Evolutionary conservation across 306 rosid species (phyloP).

Genomic region (Notholithocarpus densiflorus): DNA sequence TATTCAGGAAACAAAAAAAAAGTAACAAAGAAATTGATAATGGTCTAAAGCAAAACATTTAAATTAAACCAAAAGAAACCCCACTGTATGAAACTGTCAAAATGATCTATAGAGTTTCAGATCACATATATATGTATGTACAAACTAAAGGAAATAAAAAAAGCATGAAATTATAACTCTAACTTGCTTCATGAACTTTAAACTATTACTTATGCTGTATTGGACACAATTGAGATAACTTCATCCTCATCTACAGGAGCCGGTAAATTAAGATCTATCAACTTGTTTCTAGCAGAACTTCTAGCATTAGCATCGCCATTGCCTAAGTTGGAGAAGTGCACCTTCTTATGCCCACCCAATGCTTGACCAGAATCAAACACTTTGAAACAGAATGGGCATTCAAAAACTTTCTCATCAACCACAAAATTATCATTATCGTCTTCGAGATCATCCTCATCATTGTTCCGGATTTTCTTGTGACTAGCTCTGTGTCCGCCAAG

Average conservation of each 20-base stretch:
- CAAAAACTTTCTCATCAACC: conserved; percentile 12
- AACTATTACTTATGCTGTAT: background rate
- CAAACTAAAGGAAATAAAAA: background rate
- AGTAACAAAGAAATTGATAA: background rate
- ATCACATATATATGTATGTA: background rate
- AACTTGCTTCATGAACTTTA: background rate
- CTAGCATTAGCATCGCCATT: background rate
- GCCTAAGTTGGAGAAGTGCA: conserved; percentile 27
- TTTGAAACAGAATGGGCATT: conserved; percentile 41
- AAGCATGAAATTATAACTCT: background rate
- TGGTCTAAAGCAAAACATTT: background rate
- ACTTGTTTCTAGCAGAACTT: conserved; percentile 4
- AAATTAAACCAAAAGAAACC: conserved; percentile 11
- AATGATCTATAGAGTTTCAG: conserved; percentile 1
- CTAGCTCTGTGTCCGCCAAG: conserved; percentile 63
- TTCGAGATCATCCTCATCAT: background rate
- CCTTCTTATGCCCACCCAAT: conserved; percentile 66
- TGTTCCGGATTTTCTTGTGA: conserved; percentile 34
- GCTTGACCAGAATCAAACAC: conserved; percentile 54
- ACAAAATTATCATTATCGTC: background rate
- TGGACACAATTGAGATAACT: background rate
- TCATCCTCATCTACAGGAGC: conserved; percentile 28
- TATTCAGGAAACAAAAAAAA: background rate
- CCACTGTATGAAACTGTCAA: conserved; percentile 7
- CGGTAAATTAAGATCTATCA: conserved; percentile 49